These are phyloP conservation scores for Talaromyces funiculosus DNA, from an alignment of 2,329 filamentous ascomycete species.

Conservation along the genomic window DNA sequence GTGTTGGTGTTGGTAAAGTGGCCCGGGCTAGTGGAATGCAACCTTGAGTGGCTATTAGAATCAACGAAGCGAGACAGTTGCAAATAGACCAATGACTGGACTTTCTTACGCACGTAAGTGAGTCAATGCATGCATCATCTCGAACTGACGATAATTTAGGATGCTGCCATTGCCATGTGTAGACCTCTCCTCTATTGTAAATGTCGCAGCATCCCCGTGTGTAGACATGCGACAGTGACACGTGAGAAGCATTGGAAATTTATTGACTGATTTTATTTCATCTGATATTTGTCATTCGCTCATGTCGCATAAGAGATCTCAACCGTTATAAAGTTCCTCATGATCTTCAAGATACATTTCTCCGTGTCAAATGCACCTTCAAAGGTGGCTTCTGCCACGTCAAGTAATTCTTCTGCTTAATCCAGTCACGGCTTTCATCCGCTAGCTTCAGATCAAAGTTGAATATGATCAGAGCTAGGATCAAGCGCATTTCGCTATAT, in stretches of 20 bases:
- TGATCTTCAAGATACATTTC: not conserved
- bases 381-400: conserved; percentile 40
- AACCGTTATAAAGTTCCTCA: not conserved
- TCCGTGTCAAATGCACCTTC: conserved; percentile 33
- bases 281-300: not conserved
- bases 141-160: too few relatives aligned
- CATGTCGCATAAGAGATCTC: not conserved
- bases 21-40: not conserved
- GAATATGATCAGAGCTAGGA: conserved; percentile 45
- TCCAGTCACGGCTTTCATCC: conserved; percentile 36
- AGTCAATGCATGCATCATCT: too few relatives aligned
- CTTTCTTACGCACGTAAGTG: too few relatives aligned
- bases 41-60: not conserved
- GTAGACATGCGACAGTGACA: too few relatives aligned
- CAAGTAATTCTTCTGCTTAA: conserved; percentile 35
- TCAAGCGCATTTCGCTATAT: conserved; percentile 47
- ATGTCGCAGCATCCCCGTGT: too few relatives aligned
- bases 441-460: conserved; percentile 46
- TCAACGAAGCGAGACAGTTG: not conserved
- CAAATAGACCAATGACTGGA: not conserved
- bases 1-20: not conserved
- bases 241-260: too few relatives aligned
- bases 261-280: not conserved
- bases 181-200: too few relatives aligned
- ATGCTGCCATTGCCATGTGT: too few relatives aligned